These are phyloP conservation scores for Acrasis kona DNA, from an alignment of 78 protist species.

Conservation along the genomic window DNA sequence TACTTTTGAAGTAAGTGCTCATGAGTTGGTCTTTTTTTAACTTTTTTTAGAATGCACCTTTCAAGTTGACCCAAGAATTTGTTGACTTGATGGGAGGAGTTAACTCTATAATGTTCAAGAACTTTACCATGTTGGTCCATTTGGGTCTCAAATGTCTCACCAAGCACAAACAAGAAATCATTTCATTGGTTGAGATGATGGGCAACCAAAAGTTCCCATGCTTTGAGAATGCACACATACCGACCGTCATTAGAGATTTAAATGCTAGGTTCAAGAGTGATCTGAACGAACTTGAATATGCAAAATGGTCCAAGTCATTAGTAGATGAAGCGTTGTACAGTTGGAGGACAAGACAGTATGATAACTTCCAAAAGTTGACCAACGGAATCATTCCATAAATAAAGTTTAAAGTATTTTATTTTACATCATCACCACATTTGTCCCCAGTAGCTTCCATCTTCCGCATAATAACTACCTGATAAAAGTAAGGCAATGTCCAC, in stretches of 20 bases:
- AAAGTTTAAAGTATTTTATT: no score
- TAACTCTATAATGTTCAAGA: no score
- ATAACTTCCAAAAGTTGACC: slow-evolving; percentile 8
- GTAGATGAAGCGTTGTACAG: slow-evolving; percentile 9
- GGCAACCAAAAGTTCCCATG: not conserved
- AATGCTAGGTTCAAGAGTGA: not conserved
- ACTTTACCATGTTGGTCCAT: no score
- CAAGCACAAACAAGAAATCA: slow-evolving; percentile 1
- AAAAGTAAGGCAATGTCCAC: no score
- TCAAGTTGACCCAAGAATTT: slow-evolving; percentile 64
- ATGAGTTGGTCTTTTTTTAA: no score
- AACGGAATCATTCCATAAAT: slow-evolving; percentile 27
- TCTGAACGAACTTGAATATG: slow-evolving; percentile 1
- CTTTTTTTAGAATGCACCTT: slow-evolving; percentile 89
- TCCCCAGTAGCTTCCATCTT: no score
- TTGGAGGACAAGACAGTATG: slow-evolving; percentile 24
- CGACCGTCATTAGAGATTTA: not conserved
- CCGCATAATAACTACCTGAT: no score
- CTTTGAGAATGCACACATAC: no score
- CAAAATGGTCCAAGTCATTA: not conserved
- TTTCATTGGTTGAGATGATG: slow-evolving; percentile 1
- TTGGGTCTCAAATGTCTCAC: slow-evolving; percentile 25
- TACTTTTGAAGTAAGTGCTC: no score
- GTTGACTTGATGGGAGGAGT: slow-evolving; percentile 49
- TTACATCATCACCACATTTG: no score